A percentile compares a stretch with the other conserved stretches of the same genome.
Conservation (phyloP, 768 basidiomycete species). For the Tricholoma terreum region DNA sequence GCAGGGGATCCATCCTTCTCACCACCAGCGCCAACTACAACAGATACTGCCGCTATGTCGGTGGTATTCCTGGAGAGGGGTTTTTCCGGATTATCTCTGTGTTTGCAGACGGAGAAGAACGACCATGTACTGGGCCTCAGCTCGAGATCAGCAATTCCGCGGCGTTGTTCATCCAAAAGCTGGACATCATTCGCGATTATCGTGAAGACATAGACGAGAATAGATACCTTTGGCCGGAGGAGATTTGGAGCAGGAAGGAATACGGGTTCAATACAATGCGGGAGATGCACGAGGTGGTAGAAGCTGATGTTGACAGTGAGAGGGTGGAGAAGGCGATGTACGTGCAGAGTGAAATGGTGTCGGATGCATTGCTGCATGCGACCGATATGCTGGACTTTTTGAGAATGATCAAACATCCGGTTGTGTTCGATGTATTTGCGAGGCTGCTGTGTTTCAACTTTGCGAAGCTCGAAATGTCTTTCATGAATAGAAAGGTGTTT, state of each 20-base stretch:
- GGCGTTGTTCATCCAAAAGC: constrained; percentile 96
- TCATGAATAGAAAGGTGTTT: constrained; percentile 89
- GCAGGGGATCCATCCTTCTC: constrained; percentile 59
- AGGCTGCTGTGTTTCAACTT: constrained; percentile 94
- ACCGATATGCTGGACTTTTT: constrained; percentile 89
- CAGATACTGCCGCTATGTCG: constrained; percentile 97
- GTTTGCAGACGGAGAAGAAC: constrained; percentile 81
- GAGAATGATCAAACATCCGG: constrained; percentile 80
- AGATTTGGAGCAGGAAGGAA: constrained; percentile 71
- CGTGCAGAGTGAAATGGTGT: constrained; percentile 84
- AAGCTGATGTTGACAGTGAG: constrained; percentile 27
- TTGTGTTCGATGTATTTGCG: constrained; percentile 92
- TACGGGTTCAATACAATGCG: constrained; percentile 72
- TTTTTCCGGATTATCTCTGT: constrained; percentile 84
- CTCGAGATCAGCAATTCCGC: constrained; percentile 88
- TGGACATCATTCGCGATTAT: constrained; percentile 95
- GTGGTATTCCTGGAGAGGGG: constrained; percentile 95
- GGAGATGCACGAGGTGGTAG: constrained; percentile 48
- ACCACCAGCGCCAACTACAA: constrained; percentile 84
- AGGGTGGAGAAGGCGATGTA: constrained; percentile 58
- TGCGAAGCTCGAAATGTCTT: constrained; percentile 87
- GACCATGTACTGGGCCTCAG: constrained; percentile 65
- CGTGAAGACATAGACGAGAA: constrained; percentile 84
- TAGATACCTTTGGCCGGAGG: constrained; percentile 91
- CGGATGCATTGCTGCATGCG: constrained; percentile 85